phyloP scores from a whole-genome alignment of 2,329 filamentous ascomycete genomes.

The Ceratocystis cubensis region DNA sequence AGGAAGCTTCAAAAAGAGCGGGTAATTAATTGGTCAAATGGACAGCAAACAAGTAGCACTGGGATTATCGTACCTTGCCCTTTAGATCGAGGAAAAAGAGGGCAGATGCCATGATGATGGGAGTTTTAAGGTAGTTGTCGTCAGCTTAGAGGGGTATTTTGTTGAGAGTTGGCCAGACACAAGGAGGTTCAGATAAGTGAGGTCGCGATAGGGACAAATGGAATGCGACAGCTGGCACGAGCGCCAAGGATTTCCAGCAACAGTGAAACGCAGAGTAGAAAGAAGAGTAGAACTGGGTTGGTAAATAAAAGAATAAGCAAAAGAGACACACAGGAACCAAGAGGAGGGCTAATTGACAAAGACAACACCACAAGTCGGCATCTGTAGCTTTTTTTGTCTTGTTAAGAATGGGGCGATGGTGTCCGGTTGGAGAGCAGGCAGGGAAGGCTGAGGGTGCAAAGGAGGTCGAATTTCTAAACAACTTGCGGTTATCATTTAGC shows the following conservation, averaged over 20 bases:
- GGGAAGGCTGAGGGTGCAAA: slow-evolving; percentile 17
- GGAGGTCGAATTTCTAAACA: background rate
- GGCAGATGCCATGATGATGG: slow-evolving; percentile 72
- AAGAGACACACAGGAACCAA: slow-evolving; percentile 14
- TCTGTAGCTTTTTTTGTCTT: background rate
- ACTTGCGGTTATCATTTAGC: slow-evolving; percentile 2
- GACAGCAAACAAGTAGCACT: background rate
- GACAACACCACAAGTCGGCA: slow-evolving; percentile 8
- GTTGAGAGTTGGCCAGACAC: background rate
- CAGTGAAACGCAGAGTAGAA: background rate
- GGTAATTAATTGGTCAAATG: background rate
- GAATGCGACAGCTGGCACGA: slow-evolving; percentile 18
- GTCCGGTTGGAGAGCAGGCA: slow-evolving; percentile 17
- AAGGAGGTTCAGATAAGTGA: background rate
- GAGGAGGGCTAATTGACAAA: background rate
- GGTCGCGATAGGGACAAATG: slow-evolving; percentile 14
- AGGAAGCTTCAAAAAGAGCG: background rate
- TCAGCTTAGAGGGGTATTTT: slow-evolving; percentile 5
- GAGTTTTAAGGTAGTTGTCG: background rate
- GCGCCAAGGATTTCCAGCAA: slow-evolving; percentile 11
- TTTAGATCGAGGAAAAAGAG: slow-evolving; percentile 98
- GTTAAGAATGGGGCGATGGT: slow-evolving; percentile 14
- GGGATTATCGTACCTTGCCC: slow-evolving; percentile 69
- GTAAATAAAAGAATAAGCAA: background rate
- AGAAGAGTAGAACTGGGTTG: background rate